phyloP scores from a whole-genome alignment of 331 rosid genomes.

The Malus hybrid region DNA sequence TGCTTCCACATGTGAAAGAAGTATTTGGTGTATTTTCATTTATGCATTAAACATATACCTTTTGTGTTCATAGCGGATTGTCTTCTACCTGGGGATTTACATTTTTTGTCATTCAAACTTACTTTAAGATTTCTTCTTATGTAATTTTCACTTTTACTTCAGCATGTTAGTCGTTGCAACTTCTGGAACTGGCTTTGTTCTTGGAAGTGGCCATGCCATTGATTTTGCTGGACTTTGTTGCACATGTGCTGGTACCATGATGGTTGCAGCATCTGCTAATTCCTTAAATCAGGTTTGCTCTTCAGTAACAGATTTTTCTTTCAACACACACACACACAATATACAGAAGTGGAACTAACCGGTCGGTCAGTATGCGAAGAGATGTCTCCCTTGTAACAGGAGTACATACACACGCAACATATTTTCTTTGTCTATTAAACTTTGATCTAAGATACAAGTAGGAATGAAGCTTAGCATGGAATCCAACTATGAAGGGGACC shows the following conservation, averaged over 20 bases:
- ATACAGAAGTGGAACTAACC: too few species aligned
- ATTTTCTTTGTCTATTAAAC: background rate
- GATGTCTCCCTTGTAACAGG: too few species aligned
- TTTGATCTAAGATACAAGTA: background rate
- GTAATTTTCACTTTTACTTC: slow-evolving; percentile 5
- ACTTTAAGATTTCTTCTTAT: background rate
- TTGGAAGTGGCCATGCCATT: slow-evolving; percentile 65
- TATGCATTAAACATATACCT: background rate
- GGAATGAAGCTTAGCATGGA: background rate
- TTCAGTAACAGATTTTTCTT: background rate
- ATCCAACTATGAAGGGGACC: background rate
- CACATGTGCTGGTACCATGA: slow-evolving; percentile 95
- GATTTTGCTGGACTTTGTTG: slow-evolving; percentile 61
- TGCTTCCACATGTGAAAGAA: background rate
- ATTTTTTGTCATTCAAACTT: background rate
- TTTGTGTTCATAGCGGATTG: background rate
- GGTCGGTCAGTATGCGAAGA: too few species aligned
- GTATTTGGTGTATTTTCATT: background rate
- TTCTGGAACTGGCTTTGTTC: slow-evolving; percentile 91
- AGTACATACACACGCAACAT: too few species aligned
- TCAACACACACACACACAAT: background rate
- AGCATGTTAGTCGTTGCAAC: slow-evolving; percentile 97
- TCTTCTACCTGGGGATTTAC: background rate
- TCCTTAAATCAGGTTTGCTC: slow-evolving; percentile 81
- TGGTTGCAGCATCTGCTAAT: slow-evolving; percentile 96